Base-by-base conservation (phyloP, 2,329 filamentous ascomycete species). In the Aspergillus terreus region DNA sequence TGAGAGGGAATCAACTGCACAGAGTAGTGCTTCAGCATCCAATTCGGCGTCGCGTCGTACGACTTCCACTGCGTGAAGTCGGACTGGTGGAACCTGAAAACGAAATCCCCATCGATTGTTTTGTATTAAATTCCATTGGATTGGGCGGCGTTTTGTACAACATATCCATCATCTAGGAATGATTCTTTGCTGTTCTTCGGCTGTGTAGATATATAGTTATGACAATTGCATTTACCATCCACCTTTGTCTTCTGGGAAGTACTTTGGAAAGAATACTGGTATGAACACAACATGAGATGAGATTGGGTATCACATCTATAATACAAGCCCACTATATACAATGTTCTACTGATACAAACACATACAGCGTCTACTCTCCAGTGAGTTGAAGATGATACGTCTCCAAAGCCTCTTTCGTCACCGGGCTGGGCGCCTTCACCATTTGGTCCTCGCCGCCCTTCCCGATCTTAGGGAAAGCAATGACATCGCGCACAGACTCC, bases 391-490 rank as follows among this genome's bases (percentile, higher is more conserved):
- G 63, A 64, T 85, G 81, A 73, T 87, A 87, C 2, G 78, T 82
- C 56, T 73, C 68, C 62, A 84, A 68, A 53, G 82, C 78, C 54
- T 82, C 80, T 52, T 82, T 73, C 0, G 80, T 88, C 57, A 95
- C 77, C 56, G 69, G 70, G 46, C 85, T 85, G 0, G 94, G 94
- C 56, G 88, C 89, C 61, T 83, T 84, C 2, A 95, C 90, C 70
- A 95, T 82, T 51, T 84, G 71, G 72, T 99, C 94, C 65, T 95
- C 88, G 0, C 94, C 88, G 0, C 92, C 92, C 67, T 85, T 91
- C 55, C 90, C 91, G 55, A 84, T 92, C 77, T 99, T 99, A 0
- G 94, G 95, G 65, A 99, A 99, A 0, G 92, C 92, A 70, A 99
- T 96, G 1, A 99, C 92, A 73, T 99, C 92, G 53, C 89, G 79